Percentiles rank a stretch among this genome's conserved stretches.
Conservation (phyloP, 495 filamentous ascomycete genomes). For the Lentithecium fluviatile region DNA sequence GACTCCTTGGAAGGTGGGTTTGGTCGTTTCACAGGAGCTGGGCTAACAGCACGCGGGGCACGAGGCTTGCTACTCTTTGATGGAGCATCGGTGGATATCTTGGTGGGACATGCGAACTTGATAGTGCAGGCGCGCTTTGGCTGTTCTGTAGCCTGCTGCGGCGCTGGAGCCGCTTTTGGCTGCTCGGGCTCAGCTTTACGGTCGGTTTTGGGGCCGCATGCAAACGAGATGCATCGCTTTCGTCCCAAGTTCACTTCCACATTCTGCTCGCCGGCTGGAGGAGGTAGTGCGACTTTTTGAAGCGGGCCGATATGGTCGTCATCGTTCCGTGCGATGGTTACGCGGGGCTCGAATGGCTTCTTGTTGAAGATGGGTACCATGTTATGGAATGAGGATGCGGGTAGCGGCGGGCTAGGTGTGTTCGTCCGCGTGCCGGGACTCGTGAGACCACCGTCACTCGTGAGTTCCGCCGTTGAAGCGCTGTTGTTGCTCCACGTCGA, state of each 20-base stretch:
- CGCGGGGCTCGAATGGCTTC: conserved; percentile 34
- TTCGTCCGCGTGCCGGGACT: conserved; percentile 77
- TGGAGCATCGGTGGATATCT: conserved; percentile 27
- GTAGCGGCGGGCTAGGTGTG: conserved; percentile 81
- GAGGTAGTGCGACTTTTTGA: conserved; percentile 8
- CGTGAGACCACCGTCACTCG: conserved; percentile 88
- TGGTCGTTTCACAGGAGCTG: conserved; percentile 37
- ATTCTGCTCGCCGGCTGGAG: conserved; percentile 25
- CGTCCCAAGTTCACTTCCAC: conserved; percentile 56
- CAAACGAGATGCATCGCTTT: conserved; percentile 91
- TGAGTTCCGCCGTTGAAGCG: conserved; percentile 80
- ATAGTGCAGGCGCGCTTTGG: conserved; percentile 55
- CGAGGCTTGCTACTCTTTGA: conserved; percentile 29
- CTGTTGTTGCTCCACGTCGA: conserved; percentile 78
- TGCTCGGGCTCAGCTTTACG: conserved; percentile 44
- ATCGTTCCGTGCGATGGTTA: conserved; percentile 37
- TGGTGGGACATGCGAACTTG: conserved; percentile 61
- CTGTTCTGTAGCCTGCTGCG: conserved; percentile 39
- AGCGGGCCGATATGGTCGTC: conserved; percentile 36
- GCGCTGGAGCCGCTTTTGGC: conserved; percentile 16
- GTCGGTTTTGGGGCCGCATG: conserved; percentile 61
- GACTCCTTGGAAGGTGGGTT: conserved; percentile 28
- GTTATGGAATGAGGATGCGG: conserved; percentile 41
- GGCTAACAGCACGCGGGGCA: conserved; percentile 37
- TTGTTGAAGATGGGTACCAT: conserved; percentile 38